A percentile compares a stretch with the other conserved stretches of the same genome.
phyloP scores from a whole-genome alignment of 192 early-diverging fungal genomes.

The Phycomyces blakesleeanus region DNA sequence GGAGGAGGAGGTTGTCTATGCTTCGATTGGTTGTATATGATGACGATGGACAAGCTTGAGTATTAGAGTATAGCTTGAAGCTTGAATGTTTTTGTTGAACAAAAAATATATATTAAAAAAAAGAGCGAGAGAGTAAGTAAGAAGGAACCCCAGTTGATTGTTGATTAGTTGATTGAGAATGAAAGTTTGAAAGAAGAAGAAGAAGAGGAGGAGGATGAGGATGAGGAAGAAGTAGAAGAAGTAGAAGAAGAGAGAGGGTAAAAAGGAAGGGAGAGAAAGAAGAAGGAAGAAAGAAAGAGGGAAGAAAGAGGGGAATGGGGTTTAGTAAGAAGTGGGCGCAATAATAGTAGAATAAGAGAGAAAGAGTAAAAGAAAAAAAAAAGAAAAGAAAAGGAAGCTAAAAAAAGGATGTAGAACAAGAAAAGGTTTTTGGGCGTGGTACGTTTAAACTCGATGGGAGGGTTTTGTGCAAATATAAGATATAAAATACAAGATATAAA shows the following conservation, averaged over 20 bases:
- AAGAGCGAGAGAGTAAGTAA: too few relatives aligned
- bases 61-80: too few relatives aligned
- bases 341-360: not conserved
- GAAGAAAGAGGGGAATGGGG: not conserved
- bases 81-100: too few relatives aligned
- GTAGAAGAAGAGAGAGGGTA: not conserved
- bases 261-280: not conserved
- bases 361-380: not conserved
- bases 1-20: too few relatives aligned
- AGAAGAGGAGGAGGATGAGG: not conserved
- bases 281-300: conserved; percentile 2
- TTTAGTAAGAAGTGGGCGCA: conserved; percentile 1
- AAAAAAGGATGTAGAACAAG: not conserved
- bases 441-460: not conserved
- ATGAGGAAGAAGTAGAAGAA: not conserved
- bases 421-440: not conserved
- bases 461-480: too few relatives aligned
- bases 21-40: too few relatives aligned
- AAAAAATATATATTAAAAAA: too few relatives aligned
- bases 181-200: not conserved
- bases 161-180: too few relatives aligned
- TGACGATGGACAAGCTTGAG: conserved; percentile 4
- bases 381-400: not conserved
- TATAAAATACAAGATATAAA: too few relatives aligned
- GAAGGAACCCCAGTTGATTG: too few relatives aligned